Evolutionary conservation across 768 basidiomycete species (phyloP).

Genomic region (Exidia glandulosa): DNA sequence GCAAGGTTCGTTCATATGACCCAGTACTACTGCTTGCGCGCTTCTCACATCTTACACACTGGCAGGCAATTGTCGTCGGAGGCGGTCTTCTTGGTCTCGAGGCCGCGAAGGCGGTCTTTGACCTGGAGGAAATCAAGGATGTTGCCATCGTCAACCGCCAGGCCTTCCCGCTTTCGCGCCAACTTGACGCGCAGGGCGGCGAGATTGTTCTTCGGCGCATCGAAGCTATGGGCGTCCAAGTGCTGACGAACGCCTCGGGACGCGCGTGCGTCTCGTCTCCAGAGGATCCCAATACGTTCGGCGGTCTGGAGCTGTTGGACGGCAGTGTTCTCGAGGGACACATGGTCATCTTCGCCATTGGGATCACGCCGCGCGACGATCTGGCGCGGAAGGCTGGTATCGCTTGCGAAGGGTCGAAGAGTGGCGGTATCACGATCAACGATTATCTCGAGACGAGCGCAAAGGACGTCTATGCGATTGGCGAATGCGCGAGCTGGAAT

Average conservation of each 20-base stretch:
- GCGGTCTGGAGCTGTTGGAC: slow-evolving; percentile 39
- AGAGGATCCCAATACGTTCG: slow-evolving; percentile 25
- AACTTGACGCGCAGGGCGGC: slow-evolving; percentile 46
- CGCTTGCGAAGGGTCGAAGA: slow-evolving; percentile 26
- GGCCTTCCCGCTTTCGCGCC: slow-evolving; percentile 43
- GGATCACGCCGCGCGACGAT: slow-evolving; percentile 62
- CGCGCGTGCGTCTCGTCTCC: slow-evolving; percentile 27
- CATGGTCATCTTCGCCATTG: slow-evolving; percentile 57
- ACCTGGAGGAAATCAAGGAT: slow-evolving; percentile 35
- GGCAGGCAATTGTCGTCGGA: slow-evolving; percentile 44
- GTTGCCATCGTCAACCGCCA: slow-evolving; percentile 45
- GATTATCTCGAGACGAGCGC: slow-evolving; percentile 47
- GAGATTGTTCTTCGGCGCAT: slow-evolving; percentile 52
- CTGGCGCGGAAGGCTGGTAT: slow-evolving; percentile 46
- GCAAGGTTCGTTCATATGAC: slow-evolving; percentile 11
- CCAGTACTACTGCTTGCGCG: neutral
- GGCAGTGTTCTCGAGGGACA: slow-evolving; percentile 34
- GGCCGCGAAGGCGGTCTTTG: slow-evolving; percentile 62
- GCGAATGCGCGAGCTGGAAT: slow-evolving; percentile 64
- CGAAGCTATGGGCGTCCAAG: slow-evolving; percentile 46
- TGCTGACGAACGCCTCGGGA: slow-evolving; percentile 33
- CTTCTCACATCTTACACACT: neutral
- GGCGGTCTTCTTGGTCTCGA: slow-evolving; percentile 65
- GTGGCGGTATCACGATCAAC: slow-evolving; percentile 49
- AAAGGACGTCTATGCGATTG: slow-evolving; percentile 56